Evolutionary conservation across 2,329 filamentous ascomycete species (phyloP).

Genomic region (Penicillium olsonii): DNA sequence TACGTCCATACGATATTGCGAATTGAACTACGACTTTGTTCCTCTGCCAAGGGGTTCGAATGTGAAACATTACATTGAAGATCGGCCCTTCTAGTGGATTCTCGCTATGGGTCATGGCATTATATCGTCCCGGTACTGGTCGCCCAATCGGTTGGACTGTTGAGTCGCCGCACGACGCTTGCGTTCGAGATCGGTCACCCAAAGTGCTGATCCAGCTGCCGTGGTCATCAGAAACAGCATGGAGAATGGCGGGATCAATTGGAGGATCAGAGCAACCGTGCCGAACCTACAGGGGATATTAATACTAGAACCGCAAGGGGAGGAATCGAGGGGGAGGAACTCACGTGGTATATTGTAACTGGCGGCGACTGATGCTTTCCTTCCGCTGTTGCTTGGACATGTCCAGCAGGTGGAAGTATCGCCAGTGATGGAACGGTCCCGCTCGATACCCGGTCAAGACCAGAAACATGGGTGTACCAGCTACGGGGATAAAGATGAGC

Average conservation of each 20-base stretch:
- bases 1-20: too few species aligned
- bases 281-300: slow-evolving; percentile 63
- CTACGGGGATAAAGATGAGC: slow-evolving; percentile 81
- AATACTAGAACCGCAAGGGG: neutral
- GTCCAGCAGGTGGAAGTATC: slow-evolving; percentile 81
- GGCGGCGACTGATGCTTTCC: slow-evolving; percentile 64
- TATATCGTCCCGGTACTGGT: slow-evolving; percentile 42
- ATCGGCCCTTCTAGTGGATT: neutral
- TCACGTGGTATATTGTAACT: slow-evolving; percentile 84
- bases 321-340: slow-evolving; percentile 15
- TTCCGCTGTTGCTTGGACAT: slow-evolving; percentile 74
- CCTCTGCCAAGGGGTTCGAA: neutral
- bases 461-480: slow-evolving; percentile 83
- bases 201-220: slow-evolving; percentile 79
- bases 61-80: neutral
- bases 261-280: slow-evolving; percentile 76
- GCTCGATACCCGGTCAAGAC: slow-evolving; percentile 83
- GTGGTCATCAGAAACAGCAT: slow-evolving; percentile 93
- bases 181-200: slow-evolving; percentile 77
- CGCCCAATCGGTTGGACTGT: slow-evolving; percentile 19
- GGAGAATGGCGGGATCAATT: slow-evolving; percentile 86
- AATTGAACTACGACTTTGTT: neutral
- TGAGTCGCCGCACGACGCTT: slow-evolving; percentile 39
- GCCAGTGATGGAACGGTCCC: slow-evolving; percentile 85
- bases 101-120: slow-evolving; percentile 18